phyloP scores from a whole-genome alignment of 1,139 yeast species.

The Lodderomyces metapsilosis region DNA sequence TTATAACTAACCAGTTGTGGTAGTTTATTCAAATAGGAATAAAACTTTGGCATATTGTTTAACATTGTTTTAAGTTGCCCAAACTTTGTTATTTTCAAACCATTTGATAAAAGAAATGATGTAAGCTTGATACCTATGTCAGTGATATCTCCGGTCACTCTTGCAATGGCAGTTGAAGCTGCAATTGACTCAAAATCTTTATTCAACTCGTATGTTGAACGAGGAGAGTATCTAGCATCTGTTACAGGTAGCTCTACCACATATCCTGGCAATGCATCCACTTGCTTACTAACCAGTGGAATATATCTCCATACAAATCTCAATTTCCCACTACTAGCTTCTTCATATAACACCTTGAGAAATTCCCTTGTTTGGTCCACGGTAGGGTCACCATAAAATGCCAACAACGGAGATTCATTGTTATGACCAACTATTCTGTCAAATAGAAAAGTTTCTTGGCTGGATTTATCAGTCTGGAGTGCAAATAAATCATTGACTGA shows the following conservation, averaged over 20 bases:
- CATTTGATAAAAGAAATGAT: slow-evolving; percentile 36
- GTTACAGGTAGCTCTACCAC: slow-evolving; percentile 65
- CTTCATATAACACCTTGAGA: slow-evolving; percentile 57
- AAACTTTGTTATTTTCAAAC: slow-evolving; percentile 25
- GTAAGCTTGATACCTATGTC: slow-evolving; percentile 48
- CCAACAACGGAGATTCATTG: slow-evolving; percentile 37
- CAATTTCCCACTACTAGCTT: slow-evolving; percentile 64
- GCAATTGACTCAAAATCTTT: slow-evolving; percentile 13
- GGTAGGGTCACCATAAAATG: slow-evolving; percentile 53
- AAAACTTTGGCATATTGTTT: slow-evolving; percentile 52
- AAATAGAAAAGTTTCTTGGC: slow-evolving; percentile 29
- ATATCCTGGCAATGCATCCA: slow-evolving; percentile 56
- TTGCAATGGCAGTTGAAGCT: slow-evolving; percentile 20
- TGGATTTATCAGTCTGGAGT: slow-evolving; percentile 24
- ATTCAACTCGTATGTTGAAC: slow-evolving; percentile 17
- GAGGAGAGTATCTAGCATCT: slow-evolving; percentile 54
- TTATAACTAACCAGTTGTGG: slow-evolving; percentile 14
- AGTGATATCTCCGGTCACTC: slow-evolving; percentile 29
- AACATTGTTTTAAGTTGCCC: slow-evolving; percentile 36
- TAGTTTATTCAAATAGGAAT: slow-evolving; percentile 28
- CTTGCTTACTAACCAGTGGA: slow-evolving; percentile 22
- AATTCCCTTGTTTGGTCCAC: slow-evolving; percentile 52
- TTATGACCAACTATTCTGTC: slow-evolving; percentile 61
- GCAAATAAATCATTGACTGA: slow-evolving; percentile 70
- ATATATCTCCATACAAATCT: slow-evolving; percentile 76